A percentile compares a stretch with the other conserved stretches of the same genome.
These are phyloP conservation scores for Microsporum ferrugineum DNA, from an alignment of 2,329 filamentous ascomycete genomes.

Conservation along the genomic window DNA sequence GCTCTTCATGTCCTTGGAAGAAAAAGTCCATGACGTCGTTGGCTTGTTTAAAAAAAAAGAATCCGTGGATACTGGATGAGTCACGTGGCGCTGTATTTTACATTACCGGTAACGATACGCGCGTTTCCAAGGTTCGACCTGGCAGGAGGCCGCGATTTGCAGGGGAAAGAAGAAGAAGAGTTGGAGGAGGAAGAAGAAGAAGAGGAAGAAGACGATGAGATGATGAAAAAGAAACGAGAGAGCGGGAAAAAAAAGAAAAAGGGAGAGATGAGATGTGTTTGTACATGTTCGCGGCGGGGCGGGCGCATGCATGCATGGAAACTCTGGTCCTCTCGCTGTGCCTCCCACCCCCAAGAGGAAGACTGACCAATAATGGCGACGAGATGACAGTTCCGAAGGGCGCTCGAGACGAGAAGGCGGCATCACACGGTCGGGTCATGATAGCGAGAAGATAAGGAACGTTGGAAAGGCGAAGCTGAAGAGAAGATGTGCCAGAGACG, in stretches of 20 bases:
- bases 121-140: background rate
- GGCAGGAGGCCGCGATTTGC: background rate
- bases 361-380: constrained; percentile 1
- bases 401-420: background rate
- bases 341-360: background rate
- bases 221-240: background rate
- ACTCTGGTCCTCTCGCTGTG: background rate
- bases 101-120: background rate
- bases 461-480: background rate
- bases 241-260: background rate
- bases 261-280: background rate
- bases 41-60: background rate
- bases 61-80: background rate
- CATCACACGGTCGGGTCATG: constrained; percentile 2
- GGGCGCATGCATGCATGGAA: constrained; percentile 2
- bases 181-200: background rate
- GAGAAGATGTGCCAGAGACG: background rate
- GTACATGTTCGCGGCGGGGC: background rate
- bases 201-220: background rate
- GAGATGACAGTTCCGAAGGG: background rate
- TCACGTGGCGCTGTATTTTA: background rate
- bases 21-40: background rate
- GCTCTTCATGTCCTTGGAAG: background rate
- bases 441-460: background rate
- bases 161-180: background rate